Base-by-base conservation (phyloP, 2,329 filamentous ascomycete genomes). In the Pseudopithomyces maydicus region DNA sequence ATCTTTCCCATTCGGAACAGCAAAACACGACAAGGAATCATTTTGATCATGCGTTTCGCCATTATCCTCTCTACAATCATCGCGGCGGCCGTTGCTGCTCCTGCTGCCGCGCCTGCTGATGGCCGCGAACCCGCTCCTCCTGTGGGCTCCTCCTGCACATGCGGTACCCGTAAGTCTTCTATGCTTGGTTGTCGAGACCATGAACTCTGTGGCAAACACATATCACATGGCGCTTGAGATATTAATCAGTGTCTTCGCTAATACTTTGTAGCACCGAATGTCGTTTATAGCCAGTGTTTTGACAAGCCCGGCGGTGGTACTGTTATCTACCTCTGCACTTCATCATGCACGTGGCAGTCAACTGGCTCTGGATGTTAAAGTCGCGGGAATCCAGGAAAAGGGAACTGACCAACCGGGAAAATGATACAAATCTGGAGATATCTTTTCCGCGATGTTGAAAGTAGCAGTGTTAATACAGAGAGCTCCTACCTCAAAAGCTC, bases 231-330 rank as follows among this genome's bases (percentile, higher is more conserved):
- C 2, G 11, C 14, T 2, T 4, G 10, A 3, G 11, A 35, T n/a
- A 22, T 4, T 12, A n/a, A 14, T 47, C 15, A 20, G 1, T 22
- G 20, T 14, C 11, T 2, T 36, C 10, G 19, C 33, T 38, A n/a
- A 38, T 36, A 4, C 29, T 14, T 19, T 8, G 33, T 17, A 51
- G 48, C 48, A 42, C 48, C 48, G 2, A 11, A 51, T 2, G 3
- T 51, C 5, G 48, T 51, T 11, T 51, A 51, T 23, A 51, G 48
- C 26, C 17, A 17, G n/a, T 51, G 48, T 11, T 51, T 51, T 23
- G 29, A 38, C 5, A 51, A 33, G 3, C 36, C 48, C 6, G 48
- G 42, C 11, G 48, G 38, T 15, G 14, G 23, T 4, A 43, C 38
- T 6, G 10, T 51, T 23, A 51, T 51, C 10, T 51, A 42, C 20